phyloP scores from a whole-genome alignment of 441 rosid genomes.

The Corymbia citriodora region DNA sequence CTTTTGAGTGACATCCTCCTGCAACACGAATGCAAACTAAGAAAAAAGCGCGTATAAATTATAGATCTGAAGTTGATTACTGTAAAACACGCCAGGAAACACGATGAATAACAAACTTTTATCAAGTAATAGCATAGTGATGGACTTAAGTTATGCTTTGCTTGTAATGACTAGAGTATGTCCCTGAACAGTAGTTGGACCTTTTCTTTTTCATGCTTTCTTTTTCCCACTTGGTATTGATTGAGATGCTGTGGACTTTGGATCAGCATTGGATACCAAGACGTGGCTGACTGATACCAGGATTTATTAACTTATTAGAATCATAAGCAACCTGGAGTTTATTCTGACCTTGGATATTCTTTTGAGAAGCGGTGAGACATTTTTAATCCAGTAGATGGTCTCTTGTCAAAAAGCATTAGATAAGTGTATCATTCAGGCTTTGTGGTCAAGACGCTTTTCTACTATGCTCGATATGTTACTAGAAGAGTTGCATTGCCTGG shows the following conservation, averaged over 20 bases:
- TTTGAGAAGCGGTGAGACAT: neutral
- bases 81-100: neutral
- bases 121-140: neutral
- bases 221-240: neutral
- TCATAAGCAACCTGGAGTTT: neutral
- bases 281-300: neutral
- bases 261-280: neutral
- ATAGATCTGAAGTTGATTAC: neutral
- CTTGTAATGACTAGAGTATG: neutral
- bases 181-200: neutral
- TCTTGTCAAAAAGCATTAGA: neutral
- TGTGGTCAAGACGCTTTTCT: neutral
- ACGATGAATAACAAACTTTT: neutral
- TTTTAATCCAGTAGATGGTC: neutral
- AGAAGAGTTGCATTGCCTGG: neutral
- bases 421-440: neutral
- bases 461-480: neutral
- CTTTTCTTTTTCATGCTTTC: neutral
- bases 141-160: neutral
- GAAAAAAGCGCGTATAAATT: neutral
- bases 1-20: neutral
- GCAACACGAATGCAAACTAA: neutral
- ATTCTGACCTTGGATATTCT: neutral
- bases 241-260: neutral
- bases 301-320: neutral